Base-by-base conservation (phyloP, 2,329 filamentous ascomycete genomes). In the Pseudopithomyces maydicus region DNA sequence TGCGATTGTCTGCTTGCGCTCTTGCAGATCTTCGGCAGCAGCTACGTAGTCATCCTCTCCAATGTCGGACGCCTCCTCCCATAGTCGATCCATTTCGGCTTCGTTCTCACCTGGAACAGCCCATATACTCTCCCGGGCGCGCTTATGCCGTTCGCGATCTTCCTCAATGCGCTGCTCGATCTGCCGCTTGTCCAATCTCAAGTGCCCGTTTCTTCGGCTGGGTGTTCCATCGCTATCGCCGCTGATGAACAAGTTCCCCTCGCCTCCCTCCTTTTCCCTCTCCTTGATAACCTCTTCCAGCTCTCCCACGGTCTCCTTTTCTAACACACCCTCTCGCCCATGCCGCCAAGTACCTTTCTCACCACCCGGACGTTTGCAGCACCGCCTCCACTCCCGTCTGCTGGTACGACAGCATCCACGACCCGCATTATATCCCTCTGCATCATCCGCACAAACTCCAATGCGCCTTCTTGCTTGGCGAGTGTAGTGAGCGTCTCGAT, bases 81-180 rank as follows among this genome's bases (percentile, higher is more conserved):
- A 96, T 63, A 96, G 38, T 2, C 38, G 14, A 61, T 88, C 85
- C 78, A 92, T 88, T 77, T 98, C 94, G 50, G 64, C 61, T n/a
- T 72, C 71, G 8, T 82, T 79, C 32, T 85, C 84, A 8, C 84
- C 82, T 29, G 86, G 86, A 2, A 97, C 88, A 0, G 92, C 91
- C 95, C 96, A 99, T 61, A 97, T 96, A 67, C 88, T 92, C 78
- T 99, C 95, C 20, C 95, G 82, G 69, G 94, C 81, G 42, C 94
- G 82, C 81, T 99, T 99, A 76, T 99, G 96, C 42, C 95, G 82
- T 76, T 99, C 95, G 3, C 95, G 83, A 76, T 99, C 95, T 77
- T 99, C 96, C 68, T 99, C 96, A 61, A 99, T 97, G 39, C 95
- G 84, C 79, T 98, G 93, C 78, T 98, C 93, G 52, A 97, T 90